Conservation (phyloP, 2,329 filamentous ascomycete genomes). For the Orbilia brochopaga region DNA sequence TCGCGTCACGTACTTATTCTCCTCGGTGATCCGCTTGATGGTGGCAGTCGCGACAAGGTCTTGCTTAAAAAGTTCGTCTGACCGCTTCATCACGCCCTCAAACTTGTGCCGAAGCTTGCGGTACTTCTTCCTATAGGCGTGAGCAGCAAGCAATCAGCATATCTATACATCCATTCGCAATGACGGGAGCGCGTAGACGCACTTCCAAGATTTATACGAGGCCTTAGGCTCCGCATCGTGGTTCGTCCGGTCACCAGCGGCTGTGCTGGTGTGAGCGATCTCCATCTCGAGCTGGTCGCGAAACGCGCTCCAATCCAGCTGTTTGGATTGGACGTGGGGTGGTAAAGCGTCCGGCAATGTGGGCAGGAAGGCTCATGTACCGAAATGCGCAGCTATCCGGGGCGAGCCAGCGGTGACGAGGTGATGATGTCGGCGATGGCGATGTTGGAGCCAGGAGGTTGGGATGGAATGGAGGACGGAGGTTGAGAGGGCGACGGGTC, state of each 20-base stretch:
- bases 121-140: conserved; percentile 80
- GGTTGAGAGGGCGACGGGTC: conserved; percentile 17
- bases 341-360: conserved; percentile 29
- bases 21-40: conserved; percentile 80
- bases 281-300: conserved; percentile 51
- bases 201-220: conserved; percentile 59
- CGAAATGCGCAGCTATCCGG: not conserved
- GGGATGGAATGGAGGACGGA: not conserved
- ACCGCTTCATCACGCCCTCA: conserved; percentile 76
- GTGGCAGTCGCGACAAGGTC: conserved; percentile 81
- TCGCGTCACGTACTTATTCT: conserved; percentile 77
- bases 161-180: conserved; percentile 60
- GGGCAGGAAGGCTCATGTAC: not conserved
- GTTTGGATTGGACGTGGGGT: conserved; percentile 26
- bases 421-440: not conserved
- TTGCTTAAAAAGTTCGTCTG: conserved; percentile 79
- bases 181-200: conserved; percentile 38
- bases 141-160: conserved; percentile 55
- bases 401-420: not conserved
- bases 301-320: conserved; percentile 51
- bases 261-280: conserved; percentile 40
- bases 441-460: not conserved
- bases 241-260: conserved; percentile 34
- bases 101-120: conserved; percentile 84
- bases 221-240: conserved; percentile 54